Base-by-base conservation (phyloP, 202 grass and related monocot species). In the Carex sylvatica region DNA sequence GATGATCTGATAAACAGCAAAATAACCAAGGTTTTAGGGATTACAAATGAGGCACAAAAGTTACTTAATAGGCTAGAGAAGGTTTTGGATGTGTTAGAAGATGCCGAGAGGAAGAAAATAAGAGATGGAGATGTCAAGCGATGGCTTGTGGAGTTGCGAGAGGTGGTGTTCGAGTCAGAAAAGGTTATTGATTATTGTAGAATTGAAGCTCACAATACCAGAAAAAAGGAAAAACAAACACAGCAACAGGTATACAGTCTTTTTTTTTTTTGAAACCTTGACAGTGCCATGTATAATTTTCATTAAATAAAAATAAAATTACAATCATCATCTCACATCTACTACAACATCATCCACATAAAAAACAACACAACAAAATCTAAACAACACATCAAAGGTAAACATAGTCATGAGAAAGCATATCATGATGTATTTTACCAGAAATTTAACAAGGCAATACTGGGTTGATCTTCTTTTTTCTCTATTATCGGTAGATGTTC, bases 131-230 rank as follows among this genome's bases (percentile, higher is more conserved):
- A 60, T 60, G 81, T 85, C 0, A 87, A 65, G 22, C 62, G 64
- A 19, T 92, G 90, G 90, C 81, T 92, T 11, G 81, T 55, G 67
- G 79, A 60, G 61, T 86, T 87, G 36, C 86, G 68, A 81, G 85
- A 85, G 13, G 79, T 64, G 54, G 69, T 81, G 1, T 91, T 89
- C 80, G 80, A 89, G 74, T 84, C 82, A 0, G 85, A 91, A 74
- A 86, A 7, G 31, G 80, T 87, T 75, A 74, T 59, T 15, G 92
- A 94, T 86, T 78, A 86, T 20, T 89, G 89, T 82, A 61, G 55
- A 73, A 84, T 90, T 81, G 78, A 53, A 23, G 82, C 62, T 35
- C 73, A 81, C 70, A 80, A 84, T 6, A 76, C 10, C 46, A 75
- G 67, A 63, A 61, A 2, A 80, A 86, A 59, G 30, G 84, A 90